phyloP scores from a whole-genome alignment of 257 asterid genomes.

The Solanum tarijense region DNA sequence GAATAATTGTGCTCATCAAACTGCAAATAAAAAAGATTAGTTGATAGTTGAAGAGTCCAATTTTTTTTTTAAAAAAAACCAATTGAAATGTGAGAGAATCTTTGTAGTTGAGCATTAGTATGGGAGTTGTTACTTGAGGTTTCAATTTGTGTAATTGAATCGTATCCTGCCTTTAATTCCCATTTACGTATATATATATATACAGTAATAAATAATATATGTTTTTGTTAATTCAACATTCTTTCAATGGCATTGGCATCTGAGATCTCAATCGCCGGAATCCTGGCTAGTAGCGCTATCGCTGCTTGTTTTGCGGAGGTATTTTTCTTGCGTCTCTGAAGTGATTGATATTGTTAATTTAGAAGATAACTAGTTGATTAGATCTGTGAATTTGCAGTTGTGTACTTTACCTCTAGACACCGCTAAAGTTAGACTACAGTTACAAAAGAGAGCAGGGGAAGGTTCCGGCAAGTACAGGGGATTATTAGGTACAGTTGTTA shows the following conservation, averaged over 20 bases:
- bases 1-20: no score
- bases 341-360: background rate
- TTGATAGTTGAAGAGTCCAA: background rate
- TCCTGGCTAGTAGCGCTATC: conserved; percentile 67
- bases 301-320: conserved; percentile 97
- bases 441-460: conserved; percentile 72
- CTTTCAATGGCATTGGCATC: conserved; percentile 54
- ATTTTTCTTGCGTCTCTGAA: background rate
- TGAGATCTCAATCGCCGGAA: conserved; percentile 66
- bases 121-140: background rate
- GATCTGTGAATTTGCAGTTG: conserved; percentile 33
- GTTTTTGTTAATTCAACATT: background rate
- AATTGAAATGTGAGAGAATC: background rate
- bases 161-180: background rate
- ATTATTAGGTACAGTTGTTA: conserved; percentile 54
- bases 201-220: background rate
- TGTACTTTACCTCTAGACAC: conserved; percentile 83
- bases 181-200: background rate
- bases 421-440: conserved; percentile 91
- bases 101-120: background rate
- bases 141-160: background rate
- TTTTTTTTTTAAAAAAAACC: background rate
- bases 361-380: background rate
- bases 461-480: conserved; percentile 55
- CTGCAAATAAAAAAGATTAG: background rate